phyloP scores from a whole-genome alignment of 2,329 filamentous ascomycete species.

The Pyricularia sp. region DNA sequence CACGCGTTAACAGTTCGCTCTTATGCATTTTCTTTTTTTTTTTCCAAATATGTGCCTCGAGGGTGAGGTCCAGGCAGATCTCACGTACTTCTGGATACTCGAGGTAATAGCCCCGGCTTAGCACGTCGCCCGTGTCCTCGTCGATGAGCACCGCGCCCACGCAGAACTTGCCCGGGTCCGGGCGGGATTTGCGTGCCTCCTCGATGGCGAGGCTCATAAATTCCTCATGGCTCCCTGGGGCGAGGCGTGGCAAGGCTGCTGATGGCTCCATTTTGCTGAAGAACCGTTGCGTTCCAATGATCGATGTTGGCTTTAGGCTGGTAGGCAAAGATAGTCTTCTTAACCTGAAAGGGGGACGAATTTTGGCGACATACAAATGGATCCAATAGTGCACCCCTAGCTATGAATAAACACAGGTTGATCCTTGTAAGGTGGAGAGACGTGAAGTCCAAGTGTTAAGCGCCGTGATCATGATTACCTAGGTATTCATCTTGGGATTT shows the following conservation, averaged over 20 bases:
- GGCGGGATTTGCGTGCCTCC: constrained; percentile 25
- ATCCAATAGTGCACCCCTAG: not conserved
- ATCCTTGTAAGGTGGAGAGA: not conserved
- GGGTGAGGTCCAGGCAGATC: not conserved
- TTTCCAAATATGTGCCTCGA: too few species aligned
- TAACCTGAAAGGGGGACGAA: too few species aligned
- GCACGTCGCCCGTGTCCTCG: constrained; percentile 22
- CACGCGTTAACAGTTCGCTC: too few species aligned
- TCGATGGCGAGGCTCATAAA: constrained; percentile 29
- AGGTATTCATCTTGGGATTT: too few species aligned
- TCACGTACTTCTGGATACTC: constrained; percentile 20
- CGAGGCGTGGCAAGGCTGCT: not conserved
- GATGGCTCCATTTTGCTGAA: not conserved
- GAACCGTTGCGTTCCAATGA: not conserved
- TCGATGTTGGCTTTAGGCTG: not conserved
- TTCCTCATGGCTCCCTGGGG: constrained; percentile 20
- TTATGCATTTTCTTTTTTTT: too few species aligned
- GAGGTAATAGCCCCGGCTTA: constrained; percentile 32
- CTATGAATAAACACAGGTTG: not conserved
- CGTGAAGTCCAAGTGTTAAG: not conserved
- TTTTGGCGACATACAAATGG: not conserved
- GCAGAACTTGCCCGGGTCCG: constrained; percentile 27
- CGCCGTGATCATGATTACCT: not conserved
- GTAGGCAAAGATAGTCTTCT: too few species aligned
- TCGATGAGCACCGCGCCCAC: constrained; percentile 31